Conservation (phyloP, 371 early-diverging fungal species). For the Apophysomyces variabilis region DNA sequence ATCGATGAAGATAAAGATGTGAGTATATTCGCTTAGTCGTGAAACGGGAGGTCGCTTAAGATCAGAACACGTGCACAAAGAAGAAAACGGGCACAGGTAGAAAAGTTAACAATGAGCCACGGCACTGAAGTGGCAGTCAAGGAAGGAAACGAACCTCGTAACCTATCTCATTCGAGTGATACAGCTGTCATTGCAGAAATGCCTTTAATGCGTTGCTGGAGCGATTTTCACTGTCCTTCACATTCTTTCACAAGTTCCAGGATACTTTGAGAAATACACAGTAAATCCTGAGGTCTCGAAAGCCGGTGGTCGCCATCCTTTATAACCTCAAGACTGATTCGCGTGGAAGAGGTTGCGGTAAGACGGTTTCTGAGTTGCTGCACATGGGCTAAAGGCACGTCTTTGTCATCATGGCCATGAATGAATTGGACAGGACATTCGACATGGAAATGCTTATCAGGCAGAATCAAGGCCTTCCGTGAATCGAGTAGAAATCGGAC, state of each 20-base stretch:
- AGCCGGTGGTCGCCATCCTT: constrained; percentile 48
- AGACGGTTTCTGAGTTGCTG: not conserved
- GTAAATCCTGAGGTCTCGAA: constrained; percentile 37
- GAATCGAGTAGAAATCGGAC: constrained; percentile 36
- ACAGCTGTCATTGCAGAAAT: no score
- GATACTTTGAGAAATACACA: not conserved
- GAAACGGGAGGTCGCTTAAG: no score
- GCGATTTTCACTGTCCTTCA: not conserved
- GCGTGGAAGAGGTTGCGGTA: not conserved
- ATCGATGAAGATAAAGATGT: no score
- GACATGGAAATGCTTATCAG: not conserved
- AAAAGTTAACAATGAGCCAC: no score
- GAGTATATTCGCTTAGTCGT: no score
- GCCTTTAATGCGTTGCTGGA: no score
- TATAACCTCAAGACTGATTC: constrained; percentile 19
- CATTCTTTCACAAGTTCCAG: not conserved
- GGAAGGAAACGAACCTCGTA: no score
- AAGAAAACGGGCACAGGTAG: no score
- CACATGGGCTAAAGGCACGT: constrained; percentile 25
- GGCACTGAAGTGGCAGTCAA: no score
- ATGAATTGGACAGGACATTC: constrained; percentile 32
- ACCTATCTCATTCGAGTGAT: no score
- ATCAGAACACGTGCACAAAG: no score
- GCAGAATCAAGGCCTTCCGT: constrained; percentile 23
- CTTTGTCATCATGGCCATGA: constrained; percentile 39